Percentiles rank a stretch among this genome's conserved stretches.
phyloP scores from a whole-genome alignment of 192 early-diverging fungal species.

The Coemansia sp. region DNA sequence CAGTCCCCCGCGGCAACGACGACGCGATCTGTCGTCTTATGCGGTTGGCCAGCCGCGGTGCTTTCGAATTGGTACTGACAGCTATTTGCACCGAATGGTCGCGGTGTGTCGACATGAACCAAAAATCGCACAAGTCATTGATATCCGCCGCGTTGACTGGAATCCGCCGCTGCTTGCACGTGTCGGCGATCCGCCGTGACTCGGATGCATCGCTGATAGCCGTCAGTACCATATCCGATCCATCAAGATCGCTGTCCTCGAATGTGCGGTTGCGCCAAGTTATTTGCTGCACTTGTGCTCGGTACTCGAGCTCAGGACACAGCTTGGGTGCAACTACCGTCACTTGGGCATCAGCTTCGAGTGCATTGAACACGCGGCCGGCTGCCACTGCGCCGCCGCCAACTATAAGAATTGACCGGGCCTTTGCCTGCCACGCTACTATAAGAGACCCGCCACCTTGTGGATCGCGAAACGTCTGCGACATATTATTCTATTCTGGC shows the following conservation, averaged over 20 bases:
- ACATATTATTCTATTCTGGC: conserved; percentile 14
- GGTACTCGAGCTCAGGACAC: conserved; percentile 64
- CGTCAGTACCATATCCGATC: conserved; percentile 61
- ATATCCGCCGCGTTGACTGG: conserved; percentile 93
- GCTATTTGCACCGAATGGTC: conserved; percentile 87
- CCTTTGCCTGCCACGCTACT: conserved; percentile 75
- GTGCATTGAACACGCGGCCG: conserved; percentile 75
- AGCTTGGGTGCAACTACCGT: conserved; percentile 74
- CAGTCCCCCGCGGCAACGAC: conserved; percentile 60
- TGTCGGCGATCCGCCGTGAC: conserved; percentile 64
- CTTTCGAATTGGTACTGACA: conserved; percentile 85
- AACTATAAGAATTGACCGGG: conserved; percentile 81
- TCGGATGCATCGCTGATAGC: conserved; percentile 73
- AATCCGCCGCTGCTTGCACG: conserved; percentile 66
- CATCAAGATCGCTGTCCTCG: conserved; percentile 49
- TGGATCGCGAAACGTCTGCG: conserved; percentile 51
- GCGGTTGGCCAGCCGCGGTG: conserved; percentile 83
- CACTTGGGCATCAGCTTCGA: conserved; percentile 77
- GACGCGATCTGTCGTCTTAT: conserved; percentile 68
- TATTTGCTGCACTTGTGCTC: conserved; percentile 61
- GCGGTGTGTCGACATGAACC: conserved; percentile 83
- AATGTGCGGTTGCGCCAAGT: conserved; percentile 51
- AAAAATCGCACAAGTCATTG: conserved; percentile 89
- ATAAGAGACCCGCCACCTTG: conserved; percentile 76
- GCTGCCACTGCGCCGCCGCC: conserved; percentile 86